Evolutionary conservation across 1,139 yeast genomes (phyloP).

Genomic region (Debaryomyces robertsiae): DNA sequence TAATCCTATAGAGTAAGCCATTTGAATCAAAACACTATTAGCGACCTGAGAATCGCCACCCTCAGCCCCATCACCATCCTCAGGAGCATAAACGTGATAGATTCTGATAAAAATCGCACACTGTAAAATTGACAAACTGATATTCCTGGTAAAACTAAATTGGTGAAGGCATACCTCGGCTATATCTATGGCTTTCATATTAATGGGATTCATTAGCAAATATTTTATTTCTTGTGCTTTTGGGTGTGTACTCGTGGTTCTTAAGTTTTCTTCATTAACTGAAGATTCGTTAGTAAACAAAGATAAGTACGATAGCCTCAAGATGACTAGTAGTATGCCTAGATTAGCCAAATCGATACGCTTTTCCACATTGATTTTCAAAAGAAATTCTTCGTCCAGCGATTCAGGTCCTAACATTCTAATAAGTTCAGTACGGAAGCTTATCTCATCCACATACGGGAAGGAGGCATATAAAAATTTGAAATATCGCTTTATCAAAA

Average conservation of each 20-base stretch:
- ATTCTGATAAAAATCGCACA: constrained; percentile 44
- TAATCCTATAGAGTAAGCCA: constrained; percentile 48
- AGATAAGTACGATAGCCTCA: constrained; percentile 26
- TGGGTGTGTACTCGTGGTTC: constrained; percentile 10
- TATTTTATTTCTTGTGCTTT: constrained; percentile 25
- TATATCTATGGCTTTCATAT: constrained; percentile 27
- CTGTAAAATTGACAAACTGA: constrained; percentile 31
- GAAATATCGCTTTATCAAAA: constrained; percentile 31
- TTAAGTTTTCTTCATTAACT: constrained; percentile 12
- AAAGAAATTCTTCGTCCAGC: constrained; percentile 20
- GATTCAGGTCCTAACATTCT: constrained; percentile 31
- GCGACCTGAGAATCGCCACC: constrained; percentile 44
- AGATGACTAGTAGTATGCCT: constrained; percentile 23
- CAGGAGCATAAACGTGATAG: constrained; percentile 51
- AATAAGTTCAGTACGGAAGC: constrained; percentile 23
- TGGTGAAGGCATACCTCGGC: constrained; percentile 33
- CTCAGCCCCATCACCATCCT: constrained; percentile 49
- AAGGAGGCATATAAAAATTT: constrained; percentile 27
- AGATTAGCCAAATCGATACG: constrained; percentile 26
- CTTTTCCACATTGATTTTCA: constrained; percentile 19
- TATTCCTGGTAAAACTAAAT: constrained; percentile 27
- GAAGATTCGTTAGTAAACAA: constrained; percentile 21
- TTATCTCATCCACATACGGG: constrained; percentile 35
- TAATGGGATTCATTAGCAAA: constrained; percentile 31
- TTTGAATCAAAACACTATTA: constrained; percentile 40